Percentiles rank a stretch among this genome's conserved stretches.
Evolutionary conservation across 1,139 yeast species (phyloP).

Genomic region (Hemisphaericaspora xylofermentans): DNA sequence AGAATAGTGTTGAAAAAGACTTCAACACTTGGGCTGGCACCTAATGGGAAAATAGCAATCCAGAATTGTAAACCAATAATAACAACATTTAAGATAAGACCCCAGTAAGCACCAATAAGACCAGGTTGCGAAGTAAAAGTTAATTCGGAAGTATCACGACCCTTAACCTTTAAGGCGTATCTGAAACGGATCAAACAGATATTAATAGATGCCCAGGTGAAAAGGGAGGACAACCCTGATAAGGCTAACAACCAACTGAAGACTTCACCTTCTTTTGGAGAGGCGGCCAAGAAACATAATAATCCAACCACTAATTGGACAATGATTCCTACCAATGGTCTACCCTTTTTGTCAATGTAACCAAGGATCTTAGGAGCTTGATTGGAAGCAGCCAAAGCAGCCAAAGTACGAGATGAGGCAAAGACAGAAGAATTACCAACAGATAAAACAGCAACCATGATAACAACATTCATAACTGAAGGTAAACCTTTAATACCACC

Average conservation of each 20-base stretch:
- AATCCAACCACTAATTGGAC: conserved; percentile 61
- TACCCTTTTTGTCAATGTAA: conserved; percentile 71
- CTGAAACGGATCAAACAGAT: conserved; percentile 79
- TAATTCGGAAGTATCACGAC: conserved; percentile 63
- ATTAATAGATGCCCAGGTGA: conserved; percentile 82
- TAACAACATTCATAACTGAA: conserved; percentile 48
- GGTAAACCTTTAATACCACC: conserved; percentile 47
- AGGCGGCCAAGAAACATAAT: conserved; percentile 72
- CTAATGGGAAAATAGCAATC: conserved; percentile 72
- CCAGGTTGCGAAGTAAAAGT: conserved; percentile 73
- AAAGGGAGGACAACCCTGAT: conserved; percentile 79
- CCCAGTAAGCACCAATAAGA: conserved; percentile 64
- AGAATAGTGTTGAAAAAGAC: conserved; percentile 62
- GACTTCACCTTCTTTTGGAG: conserved; percentile 59
- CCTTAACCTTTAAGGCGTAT: conserved; percentile 64
- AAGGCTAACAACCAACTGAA: conserved; percentile 82
- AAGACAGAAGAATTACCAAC: conserved; percentile 58
- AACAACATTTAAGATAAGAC: conserved; percentile 56
- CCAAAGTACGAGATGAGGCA: conserved; percentile 79
- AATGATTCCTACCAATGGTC: conserved; percentile 69
- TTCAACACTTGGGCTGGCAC: conserved; percentile 52
- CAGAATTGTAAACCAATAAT: conserved; percentile 80
- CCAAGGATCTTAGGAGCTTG: conserved; percentile 74
- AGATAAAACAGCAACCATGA: conserved; percentile 48
- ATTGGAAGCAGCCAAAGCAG: conserved; percentile 79